A percentile compares a stretch with the other conserved stretches of the same genome.
phyloP scores from a whole-genome alignment of 805 yeast species.

The Sugiyamaella valdiviana region DNA sequence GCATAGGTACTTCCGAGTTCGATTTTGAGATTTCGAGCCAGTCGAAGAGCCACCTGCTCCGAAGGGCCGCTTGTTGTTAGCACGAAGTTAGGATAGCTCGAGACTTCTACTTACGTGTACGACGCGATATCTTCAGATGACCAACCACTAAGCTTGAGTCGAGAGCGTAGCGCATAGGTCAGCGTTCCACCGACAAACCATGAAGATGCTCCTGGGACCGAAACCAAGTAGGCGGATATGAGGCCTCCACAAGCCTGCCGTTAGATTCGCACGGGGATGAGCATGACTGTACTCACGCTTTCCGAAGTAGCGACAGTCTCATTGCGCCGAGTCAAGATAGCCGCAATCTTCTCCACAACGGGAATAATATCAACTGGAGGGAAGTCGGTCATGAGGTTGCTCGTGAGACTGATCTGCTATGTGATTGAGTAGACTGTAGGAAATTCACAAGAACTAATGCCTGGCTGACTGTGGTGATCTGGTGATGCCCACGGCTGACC shows the following conservation, averaged over 20 bases:
- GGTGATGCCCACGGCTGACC: no score
- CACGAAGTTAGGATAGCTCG: neutral
- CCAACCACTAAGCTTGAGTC: slow-evolving; percentile 77
- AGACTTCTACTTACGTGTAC: slow-evolving; percentile 41
- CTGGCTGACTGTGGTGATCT: no score
- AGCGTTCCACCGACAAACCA: slow-evolving; percentile 82
- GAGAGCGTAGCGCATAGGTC: slow-evolving; percentile 68
- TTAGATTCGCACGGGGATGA: neutral
- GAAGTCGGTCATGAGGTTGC: slow-evolving; percentile 30
- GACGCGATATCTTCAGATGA: slow-evolving; percentile 56
- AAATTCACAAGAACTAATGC: no score
- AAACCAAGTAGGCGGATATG: slow-evolving; percentile 69
- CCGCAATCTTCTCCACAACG: slow-evolving; percentile 54
- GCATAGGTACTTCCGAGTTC: slow-evolving; percentile 82
- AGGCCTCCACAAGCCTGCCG: slow-evolving; percentile 75
- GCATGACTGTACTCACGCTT: slow-evolving; percentile 34
- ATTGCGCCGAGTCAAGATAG: slow-evolving; percentile 43
- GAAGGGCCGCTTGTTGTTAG: slow-evolving; percentile 51
- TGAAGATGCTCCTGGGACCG: slow-evolving; percentile 78
- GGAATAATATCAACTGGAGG: slow-evolving; percentile 53
- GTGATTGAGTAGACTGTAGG: no score
- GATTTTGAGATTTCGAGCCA: slow-evolving; percentile 72
- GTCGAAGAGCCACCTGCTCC: slow-evolving; percentile 62
- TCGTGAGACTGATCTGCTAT: no score
- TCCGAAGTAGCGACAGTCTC: slow-evolving; percentile 77